Conservation (phyloP, 2,329 filamentous ascomycete species). For the Arthrobotrys musiformis region DNA sequence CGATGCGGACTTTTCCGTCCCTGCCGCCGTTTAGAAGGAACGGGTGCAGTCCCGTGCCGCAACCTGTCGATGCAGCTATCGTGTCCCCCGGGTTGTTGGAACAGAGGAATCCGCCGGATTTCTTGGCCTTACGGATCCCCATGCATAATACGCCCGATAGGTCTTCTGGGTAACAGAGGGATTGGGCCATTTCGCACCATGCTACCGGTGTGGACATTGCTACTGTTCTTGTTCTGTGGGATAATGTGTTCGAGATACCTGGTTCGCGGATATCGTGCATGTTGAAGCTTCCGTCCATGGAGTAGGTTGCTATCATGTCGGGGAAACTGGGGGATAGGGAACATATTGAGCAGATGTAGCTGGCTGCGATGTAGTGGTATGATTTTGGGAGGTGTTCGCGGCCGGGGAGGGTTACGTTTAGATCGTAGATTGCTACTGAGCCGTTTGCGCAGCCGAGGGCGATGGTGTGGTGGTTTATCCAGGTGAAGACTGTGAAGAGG, state of each 20-base stretch:
- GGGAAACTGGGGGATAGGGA: slow-evolving; percentile 67
- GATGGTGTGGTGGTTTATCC: slow-evolving; percentile 65
- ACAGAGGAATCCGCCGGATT: slow-evolving; percentile 50
- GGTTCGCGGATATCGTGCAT: slow-evolving; percentile 66
- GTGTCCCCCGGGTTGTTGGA: slow-evolving; percentile 52
- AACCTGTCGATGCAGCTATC: slow-evolving; percentile 61
- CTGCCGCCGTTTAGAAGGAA: slow-evolving; percentile 64
- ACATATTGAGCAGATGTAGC: slow-evolving; percentile 65
- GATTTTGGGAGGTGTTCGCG: slow-evolving; percentile 62
- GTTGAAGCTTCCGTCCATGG: slow-evolving; percentile 65
- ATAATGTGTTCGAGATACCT: slow-evolving; percentile 62
- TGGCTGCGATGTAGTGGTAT: slow-evolving; percentile 63
- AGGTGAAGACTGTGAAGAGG: slow-evolving; percentile 63
- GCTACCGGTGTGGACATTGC: slow-evolving; percentile 48
- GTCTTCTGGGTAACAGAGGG: slow-evolving; percentile 57
- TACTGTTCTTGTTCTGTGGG: slow-evolving; percentile 46
- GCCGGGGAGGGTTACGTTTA: slow-evolving; percentile 46
- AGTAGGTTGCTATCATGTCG: slow-evolving; percentile 64
- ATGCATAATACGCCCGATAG: slow-evolving; percentile 61
- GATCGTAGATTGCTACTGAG: slow-evolving; percentile 65
- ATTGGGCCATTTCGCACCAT: slow-evolving; percentile 54
- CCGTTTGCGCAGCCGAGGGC: slow-evolving; percentile 66
- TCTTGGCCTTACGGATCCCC: slow-evolving; percentile 48
- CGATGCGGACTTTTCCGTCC: slow-evolving; percentile 64
- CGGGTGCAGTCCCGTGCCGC: slow-evolving; percentile 65